Evolutionary conservation across 1,284 basidiomycete genomes (phyloP).

Genomic region (Sanghuangporus sanghuang): DNA sequence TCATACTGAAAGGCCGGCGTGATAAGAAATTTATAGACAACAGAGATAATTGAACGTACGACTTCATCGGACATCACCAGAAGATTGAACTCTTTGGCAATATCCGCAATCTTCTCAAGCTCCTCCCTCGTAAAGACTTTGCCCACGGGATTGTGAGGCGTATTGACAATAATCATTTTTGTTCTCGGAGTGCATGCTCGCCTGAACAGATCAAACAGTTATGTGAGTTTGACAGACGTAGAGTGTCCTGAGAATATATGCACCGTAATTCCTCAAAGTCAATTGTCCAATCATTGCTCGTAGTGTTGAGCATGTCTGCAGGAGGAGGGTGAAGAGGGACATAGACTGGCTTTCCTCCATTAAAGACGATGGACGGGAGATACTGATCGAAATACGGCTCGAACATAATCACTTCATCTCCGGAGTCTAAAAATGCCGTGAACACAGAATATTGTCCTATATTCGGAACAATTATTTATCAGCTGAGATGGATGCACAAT

Average conservation of each 20-base stretch:
- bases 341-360: constrained; percentile 89
- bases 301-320: constrained; percentile 44
- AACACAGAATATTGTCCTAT: constrained; percentile 88
- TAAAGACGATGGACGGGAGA: constrained; percentile 87
- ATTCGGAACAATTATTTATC: background rate
- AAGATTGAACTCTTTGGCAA: constrained; percentile 91
- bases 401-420: constrained; percentile 97
- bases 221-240: background rate
- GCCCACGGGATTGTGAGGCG: constrained; percentile 93
- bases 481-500: background rate
- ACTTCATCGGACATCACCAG: constrained; percentile 97
- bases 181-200: constrained; percentile 80
- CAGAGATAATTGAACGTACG: constrained; percentile 39
- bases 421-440: constrained; percentile 81
- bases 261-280: constrained; percentile 83
- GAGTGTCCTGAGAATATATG: constrained; percentile 20
- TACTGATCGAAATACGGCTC: constrained; percentile 99
- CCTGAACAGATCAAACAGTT: constrained; percentile 30
- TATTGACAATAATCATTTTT: constrained; percentile 93
- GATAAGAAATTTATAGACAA: constrained; percentile 13
- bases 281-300: constrained; percentile 81
- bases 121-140: constrained; percentile 90
- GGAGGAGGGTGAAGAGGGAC: constrained; percentile 90
- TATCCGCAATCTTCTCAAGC: constrained; percentile 75
- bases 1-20: constrained; percentile 64